Percentiles rank a stretch among this genome's conserved stretches.
These are phyloP conservation scores for Fonsecaea pedrosoi DNA, from an alignment of 2,329 filamentous ascomycete genomes.

Conservation along the genomic window DNA sequence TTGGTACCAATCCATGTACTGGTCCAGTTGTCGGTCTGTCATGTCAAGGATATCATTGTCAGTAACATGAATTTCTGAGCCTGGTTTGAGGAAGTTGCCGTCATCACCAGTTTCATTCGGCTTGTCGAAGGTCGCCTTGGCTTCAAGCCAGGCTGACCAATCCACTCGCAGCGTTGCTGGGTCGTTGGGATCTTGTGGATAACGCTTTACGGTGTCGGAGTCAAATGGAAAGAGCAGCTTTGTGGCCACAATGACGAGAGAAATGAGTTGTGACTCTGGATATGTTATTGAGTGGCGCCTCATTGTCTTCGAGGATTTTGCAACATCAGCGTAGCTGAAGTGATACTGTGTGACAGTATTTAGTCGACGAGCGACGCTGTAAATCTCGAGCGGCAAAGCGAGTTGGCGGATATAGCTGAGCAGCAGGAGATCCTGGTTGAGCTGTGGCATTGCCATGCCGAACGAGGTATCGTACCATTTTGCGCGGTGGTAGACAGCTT, in stretches of 20 bases:
- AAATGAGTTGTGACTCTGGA: slow-evolving; percentile 77
- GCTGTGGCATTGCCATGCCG: slow-evolving; percentile 71
- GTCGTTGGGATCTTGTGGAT: slow-evolving; percentile 60
- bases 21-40: slow-evolving; percentile 68
- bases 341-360: slow-evolving; percentile 59
- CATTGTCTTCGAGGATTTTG: slow-evolving; percentile 7
- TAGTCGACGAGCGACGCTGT: slow-evolving; percentile 64
- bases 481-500: slow-evolving; percentile 66
- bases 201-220: slow-evolving; percentile 61
- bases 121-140: slow-evolving; percentile 48
- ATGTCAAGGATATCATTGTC: slow-evolving; percentile 70
- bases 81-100: slow-evolving; percentile 41
- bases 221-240: slow-evolving; percentile 83
- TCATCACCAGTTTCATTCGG: neutral
- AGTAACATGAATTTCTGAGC: slow-evolving; percentile 61
- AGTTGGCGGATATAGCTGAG: slow-evolving; percentile 74
- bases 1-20: slow-evolving; percentile 82
- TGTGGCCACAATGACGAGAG: slow-evolving; percentile 73
- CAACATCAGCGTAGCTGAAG: slow-evolving; percentile 61
- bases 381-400: slow-evolving; percentile 75
- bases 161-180: slow-evolving; percentile 68
- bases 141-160: slow-evolving; percentile 73
- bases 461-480: slow-evolving; percentile 71
- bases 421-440: slow-evolving; percentile 73
- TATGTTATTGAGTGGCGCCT: slow-evolving; percentile 59